Conservation (phyloP, 768 basidiomycete genomes). For the Amanita fuliginea region DNA sequence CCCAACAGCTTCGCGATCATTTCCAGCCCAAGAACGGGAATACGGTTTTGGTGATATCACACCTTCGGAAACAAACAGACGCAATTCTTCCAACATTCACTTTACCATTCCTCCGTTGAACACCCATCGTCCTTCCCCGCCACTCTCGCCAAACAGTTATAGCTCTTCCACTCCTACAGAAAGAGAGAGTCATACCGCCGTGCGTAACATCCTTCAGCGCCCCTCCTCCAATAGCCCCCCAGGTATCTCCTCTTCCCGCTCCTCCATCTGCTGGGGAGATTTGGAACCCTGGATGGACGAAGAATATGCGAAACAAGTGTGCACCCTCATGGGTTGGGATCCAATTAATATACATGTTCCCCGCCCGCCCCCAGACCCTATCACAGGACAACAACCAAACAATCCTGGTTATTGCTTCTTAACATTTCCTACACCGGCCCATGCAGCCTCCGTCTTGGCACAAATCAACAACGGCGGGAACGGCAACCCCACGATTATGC, state of each 20-base stretch:
- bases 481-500: conserved; percentile 54
- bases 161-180: conserved; percentile 19
- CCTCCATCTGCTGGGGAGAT: conserved; percentile 78
- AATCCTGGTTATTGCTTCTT: conserved; percentile 86
- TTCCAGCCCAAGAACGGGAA: conserved; percentile 20
- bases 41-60: conserved; percentile 15
- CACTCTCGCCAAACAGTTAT: conserved; percentile 15
- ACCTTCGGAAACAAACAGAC: conserved; percentile 30
- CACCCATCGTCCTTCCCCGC: conserved; percentile 22
- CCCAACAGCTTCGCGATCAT: conserved; percentile 16
- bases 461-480: conserved; percentile 44
- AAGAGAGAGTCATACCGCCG: conserved; percentile 20
- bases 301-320: conserved; percentile 86
- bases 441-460: conserved; percentile 59
- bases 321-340: conserved; percentile 81
- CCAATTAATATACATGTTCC: conserved; percentile 66
- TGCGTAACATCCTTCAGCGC: conserved; percentile 18
- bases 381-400: conserved; percentile 56
- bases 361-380: conserved; percentile 42
- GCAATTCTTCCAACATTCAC: conserved; percentile 23
- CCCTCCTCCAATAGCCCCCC: conserved; percentile 11
- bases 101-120: conserved; percentile 31
- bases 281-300: conserved; percentile 97
- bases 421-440: conserved; percentile 64
- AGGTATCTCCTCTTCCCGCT: conserved; percentile 27